Evolutionary conservation across 208 protist species (phyloP).

Genomic region (Strigomonas culicis): DNA sequence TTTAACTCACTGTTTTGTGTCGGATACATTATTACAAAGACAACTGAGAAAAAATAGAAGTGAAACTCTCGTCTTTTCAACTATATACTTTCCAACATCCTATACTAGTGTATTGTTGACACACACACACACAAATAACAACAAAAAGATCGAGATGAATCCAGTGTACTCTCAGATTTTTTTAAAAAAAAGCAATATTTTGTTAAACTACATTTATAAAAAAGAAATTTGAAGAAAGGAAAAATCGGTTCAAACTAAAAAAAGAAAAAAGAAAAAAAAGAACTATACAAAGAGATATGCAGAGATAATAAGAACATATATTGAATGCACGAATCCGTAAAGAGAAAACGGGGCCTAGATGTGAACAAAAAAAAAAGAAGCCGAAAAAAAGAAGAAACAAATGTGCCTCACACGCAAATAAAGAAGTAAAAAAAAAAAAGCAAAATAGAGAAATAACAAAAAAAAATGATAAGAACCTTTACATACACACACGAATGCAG

Average conservation of each 20-base stretch:
- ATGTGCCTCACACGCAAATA: not conserved
- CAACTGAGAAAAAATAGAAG: no score
- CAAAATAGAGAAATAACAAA: slow-evolving; percentile 1
- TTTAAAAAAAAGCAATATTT: no score
- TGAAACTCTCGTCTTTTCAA: no score
- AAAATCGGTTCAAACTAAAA: not conserved
- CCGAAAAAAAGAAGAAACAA: not conserved
- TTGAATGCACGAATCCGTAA: no score
- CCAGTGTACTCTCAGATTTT: no score
- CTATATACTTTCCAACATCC: no score
- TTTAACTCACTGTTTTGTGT: no score
- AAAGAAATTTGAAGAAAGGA: slow-evolving; percentile 2
- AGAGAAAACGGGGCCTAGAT: not conserved
- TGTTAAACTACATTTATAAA: not conserved
- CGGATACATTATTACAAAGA: no score
- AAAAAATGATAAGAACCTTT: slow-evolving; percentile 4
- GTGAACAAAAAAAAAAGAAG: not conserved
- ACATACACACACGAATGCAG: no score
- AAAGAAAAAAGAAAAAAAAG: slow-evolving; percentile 8
- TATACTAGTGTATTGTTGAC: no score
- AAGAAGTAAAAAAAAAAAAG: slow-evolving; percentile 6
- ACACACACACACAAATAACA: no score
- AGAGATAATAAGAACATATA: slow-evolving; percentile 2
- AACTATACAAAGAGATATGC: slow-evolving; percentile 13
- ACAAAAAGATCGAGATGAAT: no score